Evolutionary conservation across 805 yeast genomes (phyloP).

Genomic region (Candida jianshihensis): DNA sequence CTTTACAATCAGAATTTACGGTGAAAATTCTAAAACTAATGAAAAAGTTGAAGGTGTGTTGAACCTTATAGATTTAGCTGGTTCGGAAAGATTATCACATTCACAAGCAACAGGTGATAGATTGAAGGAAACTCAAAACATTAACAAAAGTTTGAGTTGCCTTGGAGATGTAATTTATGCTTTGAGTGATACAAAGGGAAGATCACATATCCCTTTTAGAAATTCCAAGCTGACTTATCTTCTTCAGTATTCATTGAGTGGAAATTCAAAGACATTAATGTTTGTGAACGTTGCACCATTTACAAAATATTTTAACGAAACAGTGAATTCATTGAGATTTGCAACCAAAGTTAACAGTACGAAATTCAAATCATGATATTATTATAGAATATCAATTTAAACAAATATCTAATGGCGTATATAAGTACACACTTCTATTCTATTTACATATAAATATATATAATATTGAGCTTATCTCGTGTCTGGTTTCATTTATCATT

Average conservation of each 20-base stretch:
- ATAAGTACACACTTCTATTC: too few relatives aligned
- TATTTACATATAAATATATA: too few relatives aligned
- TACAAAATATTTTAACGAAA: conserved; percentile 57
- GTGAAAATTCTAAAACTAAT: conserved; percentile 43
- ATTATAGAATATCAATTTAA: too few relatives aligned
- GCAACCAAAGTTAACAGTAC: conserved; percentile 78
- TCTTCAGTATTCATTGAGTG: conserved; percentile 76
- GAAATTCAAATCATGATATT: too few relatives aligned
- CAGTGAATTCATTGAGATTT: conserved; percentile 79
- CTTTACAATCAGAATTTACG: conserved; percentile 56
- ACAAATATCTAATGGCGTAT: too few relatives aligned
- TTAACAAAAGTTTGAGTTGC: conserved; percentile 81
- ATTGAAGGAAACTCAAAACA: conserved; percentile 79
- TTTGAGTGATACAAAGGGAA: conserved; percentile 38
- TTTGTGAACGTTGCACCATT: conserved; percentile 82
- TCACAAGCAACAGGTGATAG: conserved; percentile 79
- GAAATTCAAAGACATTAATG: conserved; percentile 86
- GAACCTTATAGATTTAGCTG: conserved; percentile 87
- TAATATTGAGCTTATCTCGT: too few relatives aligned
- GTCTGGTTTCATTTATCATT: too few relatives aligned
- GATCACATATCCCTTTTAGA: conserved; percentile 79
- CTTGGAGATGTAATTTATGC: conserved; percentile 86
- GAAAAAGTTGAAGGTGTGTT: conserved; percentile 50
- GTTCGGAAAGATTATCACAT: conserved; percentile 75
- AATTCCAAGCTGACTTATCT: conserved; percentile 89